phyloP scores from a whole-genome alignment of 1,284 basidiomycete species.

The Meira miltonrushii region DNA sequence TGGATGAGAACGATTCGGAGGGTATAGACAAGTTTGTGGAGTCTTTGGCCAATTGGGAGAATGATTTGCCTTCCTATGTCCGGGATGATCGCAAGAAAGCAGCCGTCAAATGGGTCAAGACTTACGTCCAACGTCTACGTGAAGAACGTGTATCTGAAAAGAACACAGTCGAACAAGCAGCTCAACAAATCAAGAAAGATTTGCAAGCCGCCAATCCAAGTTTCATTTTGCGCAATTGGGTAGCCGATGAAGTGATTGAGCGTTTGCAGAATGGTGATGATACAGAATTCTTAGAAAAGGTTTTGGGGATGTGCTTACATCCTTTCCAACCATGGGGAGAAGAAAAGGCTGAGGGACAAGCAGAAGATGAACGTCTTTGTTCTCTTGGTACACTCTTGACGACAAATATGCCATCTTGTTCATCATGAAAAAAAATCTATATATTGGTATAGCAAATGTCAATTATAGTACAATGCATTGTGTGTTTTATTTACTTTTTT shows the following conservation, averaged over 20 bases:
- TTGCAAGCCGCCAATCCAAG: constrained; percentile 36
- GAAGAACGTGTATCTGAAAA: constrained; percentile 13
- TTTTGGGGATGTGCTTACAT: constrained; percentile 35
- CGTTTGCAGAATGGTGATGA: constrained; percentile 38
- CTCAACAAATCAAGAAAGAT: constrained; percentile 12
- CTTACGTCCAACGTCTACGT: constrained; percentile 27
- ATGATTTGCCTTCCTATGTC: constrained; percentile 19
- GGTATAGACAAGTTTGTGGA: constrained; percentile 16
- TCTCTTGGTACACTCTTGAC: constrained; percentile 32
- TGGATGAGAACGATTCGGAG: not conserved
- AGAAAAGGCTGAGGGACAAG: too few relatives aligned
- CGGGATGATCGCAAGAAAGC: constrained; percentile 22
- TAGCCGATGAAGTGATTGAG: constrained; percentile 42
- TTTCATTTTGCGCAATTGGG: constrained; percentile 49
- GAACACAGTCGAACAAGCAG: constrained; percentile 11
- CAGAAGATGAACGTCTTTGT: constrained; percentile 21
- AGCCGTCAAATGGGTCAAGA: constrained; percentile 28
- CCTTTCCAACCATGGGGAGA: constrained; percentile 40
- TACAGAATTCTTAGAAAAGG: constrained; percentile 34
- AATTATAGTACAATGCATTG: too few relatives aligned
- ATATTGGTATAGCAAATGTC: too few relatives aligned
- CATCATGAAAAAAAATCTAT: constrained; percentile 21
- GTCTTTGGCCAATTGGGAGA: constrained; percentile 24
- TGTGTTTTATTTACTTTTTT: too few relatives aligned
- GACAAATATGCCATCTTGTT: constrained; percentile 41